These are phyloP conservation scores for Cenchrus americanus DNA, from an alignment of 176 grass and related monocot species.

Conservation along the genomic window DNA sequence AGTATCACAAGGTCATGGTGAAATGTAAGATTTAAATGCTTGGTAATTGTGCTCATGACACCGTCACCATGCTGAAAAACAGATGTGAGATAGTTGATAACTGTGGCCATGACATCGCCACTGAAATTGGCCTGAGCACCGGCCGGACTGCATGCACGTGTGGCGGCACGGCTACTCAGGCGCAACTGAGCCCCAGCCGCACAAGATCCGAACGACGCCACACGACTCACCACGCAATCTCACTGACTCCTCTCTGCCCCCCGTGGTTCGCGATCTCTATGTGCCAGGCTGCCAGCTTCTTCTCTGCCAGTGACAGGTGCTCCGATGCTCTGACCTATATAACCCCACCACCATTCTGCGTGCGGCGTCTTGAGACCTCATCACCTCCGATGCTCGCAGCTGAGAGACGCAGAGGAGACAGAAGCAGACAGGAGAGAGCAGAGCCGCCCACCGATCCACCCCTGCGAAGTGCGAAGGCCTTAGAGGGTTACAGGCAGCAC, in stretches of 20 bases:
- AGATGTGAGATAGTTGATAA: too few species aligned
- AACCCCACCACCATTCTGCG: constrained; percentile 2
- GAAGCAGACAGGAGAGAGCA: background rate
- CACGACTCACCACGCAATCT: constrained; percentile 41
- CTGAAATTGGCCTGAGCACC: background rate
- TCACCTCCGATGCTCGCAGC: background rate
- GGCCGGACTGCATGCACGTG: constrained; percentile 27
- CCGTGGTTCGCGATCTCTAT: background rate
- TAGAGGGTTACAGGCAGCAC: background rate
- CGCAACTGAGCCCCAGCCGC: constrained; percentile 1
- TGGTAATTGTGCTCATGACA: too few species aligned
- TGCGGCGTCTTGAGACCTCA: background rate
- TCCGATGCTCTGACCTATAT: constrained; percentile 7
- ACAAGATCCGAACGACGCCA: constrained; percentile 46
- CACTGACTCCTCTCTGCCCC: constrained; percentile 30
- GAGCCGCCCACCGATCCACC: background rate
- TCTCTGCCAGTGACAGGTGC: background rate
- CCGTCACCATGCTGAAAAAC: too few species aligned
- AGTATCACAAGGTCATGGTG: too few species aligned
- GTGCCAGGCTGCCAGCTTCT: background rate
- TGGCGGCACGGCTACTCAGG: constrained; percentile 24
- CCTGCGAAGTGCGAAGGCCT: background rate
- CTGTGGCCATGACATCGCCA: too few species aligned
- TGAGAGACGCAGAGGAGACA: background rate
- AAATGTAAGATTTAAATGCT: too few species aligned